Evolutionary conservation across 345 rosid species (phyloP), one percentile per base, ranked within the genome.

Genomic region (Linum trigynum): DNA sequence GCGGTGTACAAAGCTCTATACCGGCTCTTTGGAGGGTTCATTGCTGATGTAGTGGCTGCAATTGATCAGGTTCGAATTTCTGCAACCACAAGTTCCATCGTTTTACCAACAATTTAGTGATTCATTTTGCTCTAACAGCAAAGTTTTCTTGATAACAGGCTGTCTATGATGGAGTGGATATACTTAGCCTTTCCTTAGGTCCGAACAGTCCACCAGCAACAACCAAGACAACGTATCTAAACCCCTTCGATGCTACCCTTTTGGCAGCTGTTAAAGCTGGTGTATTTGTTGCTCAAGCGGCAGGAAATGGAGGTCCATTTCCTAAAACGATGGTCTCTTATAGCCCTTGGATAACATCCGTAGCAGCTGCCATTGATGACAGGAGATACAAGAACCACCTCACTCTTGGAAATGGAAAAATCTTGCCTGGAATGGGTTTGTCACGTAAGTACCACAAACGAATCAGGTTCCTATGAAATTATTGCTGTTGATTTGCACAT

Each of bases 1-100:
- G 97, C 95, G 51, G 92, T 94, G 64, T 94, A 94, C 74, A 94
- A 94, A 75, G 96, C 97, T 69, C 89, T 94, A 10, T 94, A 94
- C 79, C 72, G 99, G 82, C 91, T 87, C 70, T 88, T 88, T 75
- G 99, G 97, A 77, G 99, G 99, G 56, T 94, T 85, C 69, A 85
- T 94, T 63, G 86, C 97, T 35, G 99, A 94, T 83, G 99, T 94
- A 63, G 99, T 94, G 16, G 99, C 99, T 74, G 99, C 99, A 66
- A 94, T 94, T 79, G 97, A 94, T 80, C 96, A 87, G 92, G 99
- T 90, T 41, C 40, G 66, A 57, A 59, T 10, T 66, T 56, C 36
- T 43, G 50, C 37, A 23, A 23, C 32, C 32, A 23, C 32, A 23
- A 23, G 32, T 23, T 23, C 32, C 32, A 23, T 23, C 48, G 42